These are phyloP conservation scores for Ophiocordyceps camponoti-saundersi DNA, from an alignment of 2,329 filamentous ascomycete species.

Conservation along the genomic window DNA sequence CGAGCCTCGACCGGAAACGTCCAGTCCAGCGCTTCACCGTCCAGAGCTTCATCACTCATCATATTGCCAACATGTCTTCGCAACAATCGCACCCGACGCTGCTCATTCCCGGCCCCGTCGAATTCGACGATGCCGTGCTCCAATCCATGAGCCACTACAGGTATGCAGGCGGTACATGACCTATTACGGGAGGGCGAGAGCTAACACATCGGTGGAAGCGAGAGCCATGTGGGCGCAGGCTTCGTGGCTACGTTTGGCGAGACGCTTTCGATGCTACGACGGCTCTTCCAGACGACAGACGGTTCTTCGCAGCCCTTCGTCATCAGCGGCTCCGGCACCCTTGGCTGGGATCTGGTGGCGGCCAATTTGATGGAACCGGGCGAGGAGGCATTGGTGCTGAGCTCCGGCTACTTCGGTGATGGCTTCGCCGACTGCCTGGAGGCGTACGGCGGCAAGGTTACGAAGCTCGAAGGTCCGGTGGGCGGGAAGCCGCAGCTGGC, in stretches of 20 bases:
- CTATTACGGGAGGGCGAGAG: constrained; percentile 58
- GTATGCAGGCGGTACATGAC: constrained; percentile 54
- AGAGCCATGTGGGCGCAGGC: constrained; percentile 79
- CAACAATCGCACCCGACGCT: constrained; percentile 52
- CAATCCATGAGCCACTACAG: constrained; percentile 91
- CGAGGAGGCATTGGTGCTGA: constrained; percentile 81
- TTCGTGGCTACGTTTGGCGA: constrained; percentile 90
- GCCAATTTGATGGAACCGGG: constrained; percentile 80
- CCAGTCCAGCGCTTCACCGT: not conserved
- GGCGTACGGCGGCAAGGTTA: constrained; percentile 79
- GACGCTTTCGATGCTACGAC: constrained; percentile 69
- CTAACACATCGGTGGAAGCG: constrained; percentile 31
- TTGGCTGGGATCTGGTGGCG: constrained; percentile 95
- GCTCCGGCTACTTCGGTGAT: constrained; percentile 95
- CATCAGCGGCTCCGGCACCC: constrained; percentile 82
- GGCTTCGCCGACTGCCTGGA: constrained; percentile 84
- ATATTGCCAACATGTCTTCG: constrained; percentile 35
- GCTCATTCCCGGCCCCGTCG: constrained; percentile 92
- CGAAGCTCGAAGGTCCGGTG: constrained; percentile 77
- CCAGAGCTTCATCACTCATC: constrained; percentile 4
- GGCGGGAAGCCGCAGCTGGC: constrained; percentile 73
- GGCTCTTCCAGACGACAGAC: constrained; percentile 84
- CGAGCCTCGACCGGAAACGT: not conserved
- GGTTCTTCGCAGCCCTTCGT: constrained; percentile 77
- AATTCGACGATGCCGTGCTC: constrained; percentile 94